Base-by-base conservation (phyloP, 768 basidiomycete genomes). In the Boletus barrowsii region DNA sequence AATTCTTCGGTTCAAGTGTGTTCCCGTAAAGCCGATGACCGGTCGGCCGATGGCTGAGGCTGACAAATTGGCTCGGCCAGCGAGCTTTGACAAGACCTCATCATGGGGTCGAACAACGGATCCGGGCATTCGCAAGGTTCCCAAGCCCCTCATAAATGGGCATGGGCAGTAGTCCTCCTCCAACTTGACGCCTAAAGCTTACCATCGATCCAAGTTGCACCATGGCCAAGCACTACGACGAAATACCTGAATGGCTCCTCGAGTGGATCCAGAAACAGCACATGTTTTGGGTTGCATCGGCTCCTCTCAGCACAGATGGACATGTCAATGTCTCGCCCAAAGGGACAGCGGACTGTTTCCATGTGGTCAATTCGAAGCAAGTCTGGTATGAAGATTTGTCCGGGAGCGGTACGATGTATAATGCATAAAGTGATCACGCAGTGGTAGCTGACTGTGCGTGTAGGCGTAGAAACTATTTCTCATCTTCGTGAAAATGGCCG, bases 331-430 rank as follows among this genome's bases (percentile, higher is more conserved):
- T 88, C 17, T 87, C 84, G 1, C 84, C 87, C 0, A 87, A 89
- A 66, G 83, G 84, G 37, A 73, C 82, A 39, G 72, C 76, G 58
- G 81, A 82, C n/a, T 80, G 76, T 3, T 85, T 88, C 63, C 83
- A 83, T 55, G 66, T 87, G 55, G 75, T 77, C 17, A 73, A 83
- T 53, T 66, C 76, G 10, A 78, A 70, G 47, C 72, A 67, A 47
- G 83, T 85, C 3, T 88, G 86, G 86, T 89, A 88, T 60, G 82
- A 88, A 60, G 87, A 88, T 66, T 70, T 87, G 18, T 80, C 79
- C 8, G 87, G 87, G 9, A 82, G 83, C 57, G 84, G 86, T 84
- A 57, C 36, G 77, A 14, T n/a, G 8, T 33, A 51, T 40, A 18
- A 22, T 69, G 10, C 29, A 13, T 26, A 7, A 36, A 15, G 20